Evolutionary conservation across 1,139 yeast species (phyloP).

Genomic region (Geotrichum fermentans): DNA sequence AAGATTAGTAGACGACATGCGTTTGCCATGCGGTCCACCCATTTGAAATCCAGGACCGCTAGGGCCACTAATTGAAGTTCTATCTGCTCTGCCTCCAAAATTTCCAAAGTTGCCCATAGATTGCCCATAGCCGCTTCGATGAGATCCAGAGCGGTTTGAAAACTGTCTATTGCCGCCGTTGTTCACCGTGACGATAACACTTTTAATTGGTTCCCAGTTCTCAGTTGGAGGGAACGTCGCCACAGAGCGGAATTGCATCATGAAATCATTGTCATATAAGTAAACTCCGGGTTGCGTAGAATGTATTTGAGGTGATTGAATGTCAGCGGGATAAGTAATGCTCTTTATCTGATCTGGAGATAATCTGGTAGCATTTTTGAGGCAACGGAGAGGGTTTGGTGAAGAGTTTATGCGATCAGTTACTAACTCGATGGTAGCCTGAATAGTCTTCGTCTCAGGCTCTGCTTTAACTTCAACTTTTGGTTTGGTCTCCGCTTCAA

Average conservation of each 20-base stretch:
- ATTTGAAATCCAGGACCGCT: slow-evolving; percentile 19
- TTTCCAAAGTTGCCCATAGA: slow-evolving; percentile 37
- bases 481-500: slow-evolving; percentile 15
- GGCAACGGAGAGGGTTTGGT: slow-evolving; percentile 18
- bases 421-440: slow-evolving; percentile 24
- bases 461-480: slow-evolving; percentile 14
- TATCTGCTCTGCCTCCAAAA: slow-evolving; percentile 22
- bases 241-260: slow-evolving; percentile 67
- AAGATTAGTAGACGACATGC: slow-evolving; percentile 27
- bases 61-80: slow-evolving; percentile 23
- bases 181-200: slow-evolving; percentile 36
- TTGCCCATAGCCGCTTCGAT: slow-evolving; percentile 28
- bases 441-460: slow-evolving; percentile 15
- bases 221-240: slow-evolving; percentile 58
- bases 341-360: slow-evolving; percentile 54
- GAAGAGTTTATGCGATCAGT: slow-evolving; percentile 22
- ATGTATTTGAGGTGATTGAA: slow-evolving; percentile 47
- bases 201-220: slow-evolving; percentile 53
- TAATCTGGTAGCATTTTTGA: slow-evolving; percentile 37
- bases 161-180: slow-evolving; percentile 18
- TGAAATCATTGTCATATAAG: slow-evolving; percentile 75
- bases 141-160: slow-evolving; percentile 19
- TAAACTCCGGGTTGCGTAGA: slow-evolving; percentile 46
- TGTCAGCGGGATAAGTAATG: slow-evolving; percentile 57
- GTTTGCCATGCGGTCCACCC: slow-evolving; percentile 29